Evolutionary conservation across 495 filamentous ascomycete genomes (phyloP).

Genomic region (Daldinia caldariorum): DNA sequence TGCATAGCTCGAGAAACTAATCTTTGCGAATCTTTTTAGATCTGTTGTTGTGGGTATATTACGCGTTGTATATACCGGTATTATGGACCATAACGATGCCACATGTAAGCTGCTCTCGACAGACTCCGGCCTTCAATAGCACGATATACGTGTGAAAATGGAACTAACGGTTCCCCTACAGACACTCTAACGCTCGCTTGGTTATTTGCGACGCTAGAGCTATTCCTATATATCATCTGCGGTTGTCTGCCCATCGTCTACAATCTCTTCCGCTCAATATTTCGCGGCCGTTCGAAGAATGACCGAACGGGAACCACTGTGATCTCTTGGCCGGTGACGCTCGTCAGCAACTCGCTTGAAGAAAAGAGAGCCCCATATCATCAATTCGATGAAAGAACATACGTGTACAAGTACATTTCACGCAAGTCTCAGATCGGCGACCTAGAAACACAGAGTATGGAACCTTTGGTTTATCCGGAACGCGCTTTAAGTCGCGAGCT

Average conservation of each 20-base stretch:
- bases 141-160: not conserved
- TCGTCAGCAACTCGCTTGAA: not conserved
- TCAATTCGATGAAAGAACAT: not conserved
- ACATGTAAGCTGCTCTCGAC: not conserved
- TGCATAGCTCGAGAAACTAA: not conserved
- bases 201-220: not conserved
- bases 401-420: not conserved
- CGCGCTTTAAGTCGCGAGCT: not conserved
- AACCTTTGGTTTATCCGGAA: not conserved
- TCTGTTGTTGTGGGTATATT: not conserved
- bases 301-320: not conserved
- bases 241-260: not conserved
- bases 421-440: not conserved
- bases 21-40: not conserved
- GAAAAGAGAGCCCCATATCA: not conserved
- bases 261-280: not conserved
- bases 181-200: not conserved
- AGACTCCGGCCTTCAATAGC: not conserved
- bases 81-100: not conserved
- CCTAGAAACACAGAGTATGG: not conserved
- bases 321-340: not conserved
- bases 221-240: constrained; percentile 6
- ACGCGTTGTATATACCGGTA: not conserved
- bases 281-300: not conserved
- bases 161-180: not conserved